Conservation (phyloP, 306 rosid genomes). For the apple (Malus domestica) region DNA sequence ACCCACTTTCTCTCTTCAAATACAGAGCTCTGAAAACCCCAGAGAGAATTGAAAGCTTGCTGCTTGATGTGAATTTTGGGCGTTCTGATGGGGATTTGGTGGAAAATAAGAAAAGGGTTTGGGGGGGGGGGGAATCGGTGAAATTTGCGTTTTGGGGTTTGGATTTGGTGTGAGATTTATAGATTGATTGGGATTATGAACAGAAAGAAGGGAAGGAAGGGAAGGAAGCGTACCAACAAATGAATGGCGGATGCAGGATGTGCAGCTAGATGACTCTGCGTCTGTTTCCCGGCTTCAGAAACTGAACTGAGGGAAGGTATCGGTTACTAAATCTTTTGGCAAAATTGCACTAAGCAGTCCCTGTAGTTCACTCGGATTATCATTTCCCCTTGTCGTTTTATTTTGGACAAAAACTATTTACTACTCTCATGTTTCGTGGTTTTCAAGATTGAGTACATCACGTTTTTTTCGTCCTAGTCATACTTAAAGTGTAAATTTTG, state of each 20-base stretch:
- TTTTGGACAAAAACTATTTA: no score
- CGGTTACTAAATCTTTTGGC: background rate
- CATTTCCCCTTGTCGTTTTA: no score
- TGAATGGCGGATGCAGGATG: background rate
- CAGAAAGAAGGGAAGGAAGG: background rate
- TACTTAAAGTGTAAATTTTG: no score
- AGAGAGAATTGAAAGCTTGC: background rate
- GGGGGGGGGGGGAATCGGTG: background rate
- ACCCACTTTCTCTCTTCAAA: background rate
- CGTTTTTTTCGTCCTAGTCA: no score
- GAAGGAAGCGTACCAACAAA: background rate
- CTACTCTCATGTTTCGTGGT: no score
- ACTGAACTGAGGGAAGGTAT: background rate
- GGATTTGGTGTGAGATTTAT: background rate
- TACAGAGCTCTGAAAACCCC: slow-evolving; percentile 7
- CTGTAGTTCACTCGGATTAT: background rate
- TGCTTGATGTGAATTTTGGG: background rate
- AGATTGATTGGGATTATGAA: background rate
- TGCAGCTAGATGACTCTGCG: background rate
- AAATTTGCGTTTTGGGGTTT: background rate
- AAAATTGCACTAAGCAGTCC: background rate
- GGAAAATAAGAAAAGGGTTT: background rate
- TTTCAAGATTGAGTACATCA: no score
- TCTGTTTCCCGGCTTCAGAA: background rate
- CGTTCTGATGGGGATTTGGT: background rate